Base-by-base conservation (phyloP, 345 rosid species). In the Pseudoturritis turrita region DNA sequence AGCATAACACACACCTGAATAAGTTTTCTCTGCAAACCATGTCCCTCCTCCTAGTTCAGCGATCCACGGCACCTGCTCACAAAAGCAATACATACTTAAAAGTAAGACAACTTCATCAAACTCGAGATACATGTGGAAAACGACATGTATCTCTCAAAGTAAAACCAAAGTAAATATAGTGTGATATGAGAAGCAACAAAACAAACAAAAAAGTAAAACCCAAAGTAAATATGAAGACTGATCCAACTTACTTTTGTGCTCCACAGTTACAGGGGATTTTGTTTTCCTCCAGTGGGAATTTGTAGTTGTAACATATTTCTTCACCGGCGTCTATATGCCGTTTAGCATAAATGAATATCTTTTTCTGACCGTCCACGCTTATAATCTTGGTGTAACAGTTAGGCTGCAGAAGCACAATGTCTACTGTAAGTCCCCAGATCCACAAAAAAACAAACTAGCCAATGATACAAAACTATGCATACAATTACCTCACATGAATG, bases 221-320 rank as follows among this genome's bases (percentile, higher is more conserved):
- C n/a, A n/a, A 28, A 63, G 52, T 15, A 55, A 18, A 59, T 18
- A 26, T 15, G 44, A 57, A 67, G 33, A 25, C 10, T 26, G 29
- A 54, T 57, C 51, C 26, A 76, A 71, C 92, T 90, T 84, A 92
- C 99, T 87, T 96, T 80, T 65, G 88, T 13, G 97, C 82, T 80
- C 97, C 90, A 79, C 99, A 96, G 87, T 90, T 87, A 83, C 99
- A 96, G 18, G 98, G 99, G 35, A 92, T 96, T 80, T 96, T 96
- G 65, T 88, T 80, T 62, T 90, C 98, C 79, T 92, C 99, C 83
- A 96, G 75, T 9, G 98, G 99, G 79, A 96, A 92, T 74, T 88
- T 96, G 88, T 92, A 96, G 82, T 96, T 96, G 75, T 96, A 96
- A 66, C 96, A 83, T 58, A 96, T 80, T 81, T 96, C 99, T 88